These are phyloP conservation scores for Penicillium flavigenum DNA, from an alignment of 495 filamentous ascomycete species.

Conservation along the genomic window DNA sequence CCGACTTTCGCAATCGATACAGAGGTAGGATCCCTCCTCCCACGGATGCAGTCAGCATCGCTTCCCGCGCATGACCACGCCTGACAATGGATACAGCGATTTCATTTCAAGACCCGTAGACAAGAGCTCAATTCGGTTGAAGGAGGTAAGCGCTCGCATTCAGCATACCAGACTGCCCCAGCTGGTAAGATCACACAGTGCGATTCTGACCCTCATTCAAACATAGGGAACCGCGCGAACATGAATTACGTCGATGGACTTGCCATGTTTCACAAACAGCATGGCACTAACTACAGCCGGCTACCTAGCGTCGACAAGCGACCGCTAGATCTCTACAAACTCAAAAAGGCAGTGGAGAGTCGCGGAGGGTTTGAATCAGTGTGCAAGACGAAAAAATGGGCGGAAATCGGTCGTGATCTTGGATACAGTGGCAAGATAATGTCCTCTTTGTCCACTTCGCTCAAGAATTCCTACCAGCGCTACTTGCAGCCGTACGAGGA, in stretches of 20 bases:
- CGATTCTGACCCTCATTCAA: slow-evolving; percentile 36
- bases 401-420: slow-evolving; percentile 93
- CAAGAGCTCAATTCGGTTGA: slow-evolving; percentile 98
- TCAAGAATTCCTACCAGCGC: slow-evolving; percentile 97
- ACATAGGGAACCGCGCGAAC: slow-evolving; percentile 85
- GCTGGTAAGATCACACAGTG: slow-evolving; percentile 31
- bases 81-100: slow-evolving; percentile 58
- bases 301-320: slow-evolving; percentile 98
- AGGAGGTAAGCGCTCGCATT: slow-evolving; percentile 72
- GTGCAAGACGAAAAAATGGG: slow-evolving; percentile 98
- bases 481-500: slow-evolving; percentile 98
- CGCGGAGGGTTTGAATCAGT: slow-evolving; percentile 93
- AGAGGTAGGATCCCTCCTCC: slow-evolving; percentile 61
- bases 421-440: slow-evolving; percentile 99
- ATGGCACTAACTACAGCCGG: slow-evolving; percentile 89
- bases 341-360: slow-evolving; percentile 95
- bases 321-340: slow-evolving; percentile 88
- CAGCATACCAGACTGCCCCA: slow-evolving; percentile 32
- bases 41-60: neutral
- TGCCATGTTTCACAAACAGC: slow-evolving; percentile 94
- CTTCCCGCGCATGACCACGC: neutral
- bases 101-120: slow-evolving; percentile 94
- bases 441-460: slow-evolving; percentile 97
- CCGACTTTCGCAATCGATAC: slow-evolving; percentile 95
- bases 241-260: slow-evolving; percentile 95